Conservation (phyloP, 257 asterid species). For the Solanum raphanifolium region DNA sequence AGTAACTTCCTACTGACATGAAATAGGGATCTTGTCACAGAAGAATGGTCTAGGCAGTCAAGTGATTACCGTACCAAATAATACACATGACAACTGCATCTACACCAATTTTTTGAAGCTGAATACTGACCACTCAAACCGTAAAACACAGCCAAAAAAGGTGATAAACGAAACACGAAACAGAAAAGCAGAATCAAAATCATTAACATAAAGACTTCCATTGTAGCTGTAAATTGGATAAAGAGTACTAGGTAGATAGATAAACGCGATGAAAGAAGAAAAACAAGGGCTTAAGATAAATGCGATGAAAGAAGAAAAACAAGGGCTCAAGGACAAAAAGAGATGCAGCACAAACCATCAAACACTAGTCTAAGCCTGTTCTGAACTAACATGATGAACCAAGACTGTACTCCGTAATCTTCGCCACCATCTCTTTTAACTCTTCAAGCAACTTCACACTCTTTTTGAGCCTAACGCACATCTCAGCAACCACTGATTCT, state of each 20-base stretch:
- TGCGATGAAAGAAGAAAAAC: no score
- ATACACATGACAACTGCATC: neutral
- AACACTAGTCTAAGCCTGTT: neutral
- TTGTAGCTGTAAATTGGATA: no score
- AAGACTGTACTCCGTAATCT: neutral
- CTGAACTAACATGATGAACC: neutral
- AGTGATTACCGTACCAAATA: neutral
- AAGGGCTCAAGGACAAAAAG: neutral
- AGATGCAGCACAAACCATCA: neutral
- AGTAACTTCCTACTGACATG: neutral
- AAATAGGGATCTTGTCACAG: neutral
- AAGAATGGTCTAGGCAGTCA: neutral
- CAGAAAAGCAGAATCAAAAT: neutral
- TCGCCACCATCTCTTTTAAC: neutral
- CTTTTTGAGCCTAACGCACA: neutral
- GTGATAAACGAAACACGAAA: neutral
- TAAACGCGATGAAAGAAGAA: no score
- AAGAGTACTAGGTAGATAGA: no score
- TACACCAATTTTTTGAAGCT: neutral
- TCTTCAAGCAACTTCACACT: constrained; percentile 13
- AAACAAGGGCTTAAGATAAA: neutral
- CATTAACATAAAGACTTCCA: neutral
- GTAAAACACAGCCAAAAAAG: fast-evolving
- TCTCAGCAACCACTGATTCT: constrained; percentile 8
- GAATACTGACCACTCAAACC: neutral